Evolutionary conservation across 2,329 filamentous ascomycete genomes (phyloP).

Genomic region (Apiospora hydei): DNA sequence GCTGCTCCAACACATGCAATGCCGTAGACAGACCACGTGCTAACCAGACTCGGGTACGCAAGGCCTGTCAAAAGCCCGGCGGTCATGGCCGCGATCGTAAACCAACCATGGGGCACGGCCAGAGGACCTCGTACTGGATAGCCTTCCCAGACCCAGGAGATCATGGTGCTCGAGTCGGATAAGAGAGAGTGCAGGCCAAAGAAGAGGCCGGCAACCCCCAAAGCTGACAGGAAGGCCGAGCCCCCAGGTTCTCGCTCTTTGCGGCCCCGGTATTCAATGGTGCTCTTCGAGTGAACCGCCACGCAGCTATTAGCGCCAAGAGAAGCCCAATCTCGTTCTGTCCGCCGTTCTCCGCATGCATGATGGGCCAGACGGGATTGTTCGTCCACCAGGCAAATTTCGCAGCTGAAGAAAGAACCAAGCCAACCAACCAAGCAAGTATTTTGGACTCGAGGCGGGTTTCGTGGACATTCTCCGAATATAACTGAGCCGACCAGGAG

Average conservation of each 20-base stretch:
- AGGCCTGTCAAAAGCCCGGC: conserved; percentile 79
- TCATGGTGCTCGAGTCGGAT: conserved; percentile 98
- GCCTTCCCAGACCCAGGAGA: conserved; percentile 97
- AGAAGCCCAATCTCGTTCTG: conserved; percentile 86
- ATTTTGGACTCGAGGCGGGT: conserved; percentile 82
- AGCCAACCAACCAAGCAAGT: conserved; percentile 79
- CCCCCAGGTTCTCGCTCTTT: conserved; percentile 53
- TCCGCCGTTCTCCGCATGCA: conserved; percentile 88
- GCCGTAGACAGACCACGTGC: conserved; percentile 81
- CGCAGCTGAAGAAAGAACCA: conserved; percentile 84
- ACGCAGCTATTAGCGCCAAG: conserved; percentile 76
- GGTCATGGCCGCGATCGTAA: conserved; percentile 88
- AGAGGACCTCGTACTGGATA: conserved; percentile 90
- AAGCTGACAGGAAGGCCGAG: conserved; percentile 73
- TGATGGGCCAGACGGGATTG: conserved; percentile 95
- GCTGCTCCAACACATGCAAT: conserved; percentile 81
- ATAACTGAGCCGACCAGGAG: conserved; percentile 84
- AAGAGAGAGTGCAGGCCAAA: conserved; percentile 92
- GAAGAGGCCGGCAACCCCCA: conserved; percentile 83
- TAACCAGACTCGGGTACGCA: conserved; percentile 72
- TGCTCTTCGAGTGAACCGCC: conserved; percentile 75
- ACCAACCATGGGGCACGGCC: conserved; percentile 86
- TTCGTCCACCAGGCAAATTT: conserved; percentile 96
- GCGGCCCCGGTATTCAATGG: conserved; percentile 52
- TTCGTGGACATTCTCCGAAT: conserved; percentile 77